Conservation (phyloP, 2,329 filamentous ascomycete species). For the Colletotrichum trifolii region DNA sequence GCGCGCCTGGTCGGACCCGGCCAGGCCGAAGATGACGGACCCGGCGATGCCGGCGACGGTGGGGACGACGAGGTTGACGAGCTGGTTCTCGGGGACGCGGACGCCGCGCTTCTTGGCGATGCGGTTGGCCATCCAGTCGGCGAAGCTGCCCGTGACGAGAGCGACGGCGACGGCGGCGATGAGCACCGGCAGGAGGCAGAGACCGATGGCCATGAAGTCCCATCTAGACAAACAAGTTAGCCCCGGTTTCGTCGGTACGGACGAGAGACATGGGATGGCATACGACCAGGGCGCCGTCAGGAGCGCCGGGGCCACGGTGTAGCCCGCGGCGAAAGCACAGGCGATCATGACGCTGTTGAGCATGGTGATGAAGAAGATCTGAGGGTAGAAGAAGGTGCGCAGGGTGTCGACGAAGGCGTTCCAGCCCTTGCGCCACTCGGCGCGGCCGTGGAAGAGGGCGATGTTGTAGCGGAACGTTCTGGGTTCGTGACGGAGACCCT, state of each 20-base stretch:
- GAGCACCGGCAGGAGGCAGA: slow-evolving; percentile 42
- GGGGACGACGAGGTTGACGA: slow-evolving; percentile 45
- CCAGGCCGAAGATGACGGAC: slow-evolving; percentile 46
- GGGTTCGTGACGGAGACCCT: slow-evolving; percentile 1
- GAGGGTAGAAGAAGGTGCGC: slow-evolving; percentile 47
- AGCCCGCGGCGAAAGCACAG: slow-evolving; percentile 42
- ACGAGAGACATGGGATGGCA: not conserved
- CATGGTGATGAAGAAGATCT: slow-evolving; percentile 46
- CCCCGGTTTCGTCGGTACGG: fast-evolving
- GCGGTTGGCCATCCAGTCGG: slow-evolving; percentile 43
- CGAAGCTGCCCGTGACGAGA: slow-evolving; percentile 44
- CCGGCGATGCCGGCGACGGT: slow-evolving; percentile 43
- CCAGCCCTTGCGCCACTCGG: slow-evolving; percentile 41
- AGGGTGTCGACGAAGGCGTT: slow-evolving; percentile 43
- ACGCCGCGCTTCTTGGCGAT: slow-evolving; percentile 41
- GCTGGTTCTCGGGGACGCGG: slow-evolving; percentile 48
- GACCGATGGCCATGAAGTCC: slow-evolving; percentile 43
- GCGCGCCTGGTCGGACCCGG: slow-evolving; percentile 40
- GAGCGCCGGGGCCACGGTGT: slow-evolving; percentile 36
- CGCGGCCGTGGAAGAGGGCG: slow-evolving; percentile 44
- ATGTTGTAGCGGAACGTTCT: slow-evolving; percentile 46
- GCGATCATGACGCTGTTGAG: slow-evolving; percentile 46
- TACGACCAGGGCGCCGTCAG: slow-evolving; percentile 32
- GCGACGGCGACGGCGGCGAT: slow-evolving; percentile 47
- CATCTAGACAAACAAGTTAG: slow-evolving; percentile 36